Evolutionary conservation across 2,329 filamentous ascomycete species (phyloP).

Genomic region (Cordyceps javanica): DNA sequence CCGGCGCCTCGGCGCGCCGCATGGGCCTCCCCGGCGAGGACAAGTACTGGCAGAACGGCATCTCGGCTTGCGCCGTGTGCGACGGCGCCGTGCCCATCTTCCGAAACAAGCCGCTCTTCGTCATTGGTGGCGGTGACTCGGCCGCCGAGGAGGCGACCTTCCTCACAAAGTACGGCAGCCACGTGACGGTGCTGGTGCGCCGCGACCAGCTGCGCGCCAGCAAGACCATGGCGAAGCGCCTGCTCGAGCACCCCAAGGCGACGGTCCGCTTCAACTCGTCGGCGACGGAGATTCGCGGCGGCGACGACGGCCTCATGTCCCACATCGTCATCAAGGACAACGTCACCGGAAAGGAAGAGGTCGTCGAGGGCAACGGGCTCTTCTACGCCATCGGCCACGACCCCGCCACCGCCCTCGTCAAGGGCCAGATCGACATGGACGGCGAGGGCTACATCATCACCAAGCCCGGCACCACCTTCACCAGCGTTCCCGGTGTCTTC

Average conservation of each 20-base stretch:
- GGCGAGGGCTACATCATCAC: slow-evolving; percentile 88
- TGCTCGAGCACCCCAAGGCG: slow-evolving; percentile 80
- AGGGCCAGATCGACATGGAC: slow-evolving; percentile 83
- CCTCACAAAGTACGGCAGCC: slow-evolving; percentile 93
- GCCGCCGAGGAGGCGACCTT: slow-evolving; percentile 97
- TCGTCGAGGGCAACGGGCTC: slow-evolving; percentile 82
- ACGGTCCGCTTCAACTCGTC: slow-evolving; percentile 82
- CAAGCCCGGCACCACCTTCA: slow-evolving; percentile 79
- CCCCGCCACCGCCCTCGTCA: slow-evolving; percentile 84
- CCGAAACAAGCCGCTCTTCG: slow-evolving; percentile 89
- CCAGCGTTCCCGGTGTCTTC: slow-evolving; percentile 86
- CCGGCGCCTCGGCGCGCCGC: slow-evolving; percentile 84
- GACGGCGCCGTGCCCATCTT: slow-evolving; percentile 97
- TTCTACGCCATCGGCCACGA: slow-evolving; percentile 98
- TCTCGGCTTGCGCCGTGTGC: slow-evolving; percentile 94
- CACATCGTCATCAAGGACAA: slow-evolving; percentile 79
- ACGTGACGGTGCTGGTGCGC: slow-evolving; percentile 89
- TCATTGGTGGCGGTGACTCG: slow-evolving; percentile 94
- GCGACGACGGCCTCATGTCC: slow-evolving; percentile 81
- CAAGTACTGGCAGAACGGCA: slow-evolving; percentile 94
- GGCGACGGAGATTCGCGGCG: slow-evolving; percentile 77
- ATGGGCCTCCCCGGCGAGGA: slow-evolving; percentile 82
- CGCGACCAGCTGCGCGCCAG: slow-evolving; percentile 80
- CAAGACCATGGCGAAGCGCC: slow-evolving; percentile 84
- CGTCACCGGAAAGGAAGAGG: slow-evolving; percentile 68